Percentiles rank a stretch among this genome's conserved stretches.
Evolutionary conservation across 805 yeast species (phyloP).

Genomic region (Tetrapisispora fleetii): DNA sequence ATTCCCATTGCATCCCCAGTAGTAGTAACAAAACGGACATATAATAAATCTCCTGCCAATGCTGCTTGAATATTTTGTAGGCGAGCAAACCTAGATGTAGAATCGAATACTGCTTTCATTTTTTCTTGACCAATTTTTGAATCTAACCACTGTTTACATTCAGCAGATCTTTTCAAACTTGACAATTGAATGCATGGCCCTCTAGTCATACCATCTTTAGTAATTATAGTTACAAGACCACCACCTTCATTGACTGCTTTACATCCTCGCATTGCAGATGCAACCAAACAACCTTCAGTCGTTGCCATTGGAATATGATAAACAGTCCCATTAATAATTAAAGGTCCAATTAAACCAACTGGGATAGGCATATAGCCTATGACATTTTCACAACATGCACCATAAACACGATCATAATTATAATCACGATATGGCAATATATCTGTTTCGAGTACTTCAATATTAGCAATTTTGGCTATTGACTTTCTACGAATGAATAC

Average conservation of each 20-base stretch:
- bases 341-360: constrained; percentile 95
- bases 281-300: constrained; percentile 97
- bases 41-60: constrained; percentile 86
- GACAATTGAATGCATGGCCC: constrained; percentile 96
- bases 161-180: constrained; percentile 76
- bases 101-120: constrained; percentile 82
- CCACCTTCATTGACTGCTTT: constrained; percentile 97
- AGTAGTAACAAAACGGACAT: constrained; percentile 87
- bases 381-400: constrained; percentile 98
- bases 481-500: constrained; percentile 87
- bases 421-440: constrained; percentile 72
- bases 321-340: constrained; percentile 78
- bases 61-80: constrained; percentile 89
- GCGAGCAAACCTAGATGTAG: constrained; percentile 97
- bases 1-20: constrained; percentile 99
- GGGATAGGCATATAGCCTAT: constrained; percentile 95
- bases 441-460: constrained; percentile 63
- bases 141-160: constrained; percentile 90
- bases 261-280: constrained; percentile 98
- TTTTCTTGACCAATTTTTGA: constrained; percentile 82
- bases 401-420: constrained; percentile 92
- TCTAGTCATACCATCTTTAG: constrained; percentile 97
- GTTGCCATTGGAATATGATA: constrained; percentile 98
- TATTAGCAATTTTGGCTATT: constrained; percentile 72
- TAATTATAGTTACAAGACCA: constrained; percentile 84